Conservation (phyloP, 495 filamentous ascomycete species). For the Penicillium pulvis region DNA sequence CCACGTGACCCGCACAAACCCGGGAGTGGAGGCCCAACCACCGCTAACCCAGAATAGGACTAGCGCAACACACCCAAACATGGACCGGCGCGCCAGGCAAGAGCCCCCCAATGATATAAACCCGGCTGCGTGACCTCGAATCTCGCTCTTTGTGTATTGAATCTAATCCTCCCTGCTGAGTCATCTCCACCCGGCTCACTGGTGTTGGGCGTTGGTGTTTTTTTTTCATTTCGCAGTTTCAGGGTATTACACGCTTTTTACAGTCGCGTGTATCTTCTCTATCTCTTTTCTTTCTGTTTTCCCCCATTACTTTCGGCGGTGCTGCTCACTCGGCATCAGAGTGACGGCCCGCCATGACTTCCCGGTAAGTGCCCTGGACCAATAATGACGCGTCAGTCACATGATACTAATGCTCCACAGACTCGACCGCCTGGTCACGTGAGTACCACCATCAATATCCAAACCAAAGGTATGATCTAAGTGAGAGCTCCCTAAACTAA, state of each 20-base stretch:
- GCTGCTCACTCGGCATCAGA: slow-evolving; percentile 32
- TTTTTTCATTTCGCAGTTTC: slow-evolving; percentile 16
- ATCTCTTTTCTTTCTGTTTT: slow-evolving; percentile 18
- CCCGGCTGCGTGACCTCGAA: slow-evolving; percentile 54
- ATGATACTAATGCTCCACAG: slow-evolving; percentile 52
- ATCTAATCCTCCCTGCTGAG: slow-evolving; percentile 33
- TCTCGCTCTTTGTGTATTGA: slow-evolving; percentile 31
- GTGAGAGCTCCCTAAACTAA: slow-evolving; percentile 25
- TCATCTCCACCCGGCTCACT: slow-evolving; percentile 20
- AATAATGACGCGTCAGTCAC: slow-evolving; percentile 34
- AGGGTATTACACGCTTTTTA: slow-evolving; percentile 13
- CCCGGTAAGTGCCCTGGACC: slow-evolving; percentile 48
- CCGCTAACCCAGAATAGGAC: slow-evolving; percentile 25
- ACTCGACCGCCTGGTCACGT: slow-evolving; percentile 93
- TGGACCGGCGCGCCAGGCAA: slow-evolving; percentile 47
- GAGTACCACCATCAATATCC: slow-evolving; percentile 46
- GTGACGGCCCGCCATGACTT: slow-evolving; percentile 51
- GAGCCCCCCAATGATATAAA: slow-evolving; percentile 55
- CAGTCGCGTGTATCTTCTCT: slow-evolving; percentile 17
- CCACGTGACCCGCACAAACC: slow-evolving; percentile 45
- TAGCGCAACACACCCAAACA: slow-evolving; percentile 46
- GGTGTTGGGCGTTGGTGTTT: slow-evolving; percentile 26
- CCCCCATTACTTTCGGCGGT: slow-evolving; percentile 20
- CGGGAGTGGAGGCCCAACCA: slow-evolving; percentile 35
- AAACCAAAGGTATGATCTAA: neutral